phyloP scores from a whole-genome alignment of 768 basidiomycete species.

The Serpula lacrymans region DNA sequence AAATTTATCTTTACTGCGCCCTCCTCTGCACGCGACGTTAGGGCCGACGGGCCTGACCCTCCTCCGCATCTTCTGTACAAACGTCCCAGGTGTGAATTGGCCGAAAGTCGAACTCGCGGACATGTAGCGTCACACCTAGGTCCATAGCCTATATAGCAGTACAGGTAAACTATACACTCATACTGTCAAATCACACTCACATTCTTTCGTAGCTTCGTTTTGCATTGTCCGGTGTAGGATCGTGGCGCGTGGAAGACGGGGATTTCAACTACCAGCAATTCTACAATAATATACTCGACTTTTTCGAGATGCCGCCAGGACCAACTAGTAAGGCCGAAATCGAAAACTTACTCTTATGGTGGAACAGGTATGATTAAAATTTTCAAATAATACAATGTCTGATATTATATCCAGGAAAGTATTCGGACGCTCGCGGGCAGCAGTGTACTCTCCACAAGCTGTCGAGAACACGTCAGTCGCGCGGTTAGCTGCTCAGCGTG shows the following conservation, averaged over 20 bases:
- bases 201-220: too few relatives aligned
- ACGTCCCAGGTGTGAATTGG: too few relatives aligned
- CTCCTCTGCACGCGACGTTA: conserved; percentile 5
- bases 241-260: conserved; percentile 11
- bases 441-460: neutral
- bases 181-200: too few relatives aligned
- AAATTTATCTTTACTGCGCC: conserved; percentile 13
- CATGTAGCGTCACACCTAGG: conserved; percentile 8
- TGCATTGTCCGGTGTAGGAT: conserved; percentile 8
- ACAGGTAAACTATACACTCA: conserved; percentile 16
- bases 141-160: conserved; percentile 17
- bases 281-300: conserved; percentile 24
- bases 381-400: neutral
- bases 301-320: conserved; percentile 17
- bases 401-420: neutral
- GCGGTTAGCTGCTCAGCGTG: neutral
- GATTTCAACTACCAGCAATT: conserved; percentile 16
- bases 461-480: neutral
- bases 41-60: neutral
- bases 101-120: conserved; percentile 2
- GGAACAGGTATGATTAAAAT: neutral
- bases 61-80: neutral
- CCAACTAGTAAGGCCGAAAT: neutral
- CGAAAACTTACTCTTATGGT: neutral
- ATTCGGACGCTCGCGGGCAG: neutral